A percentile compares a stretch with the other conserved stretches of the same genome.
These are phyloP conservation scores for Cercospora berteroae DNA, from an alignment of 2,329 filamentous ascomycete species.

Conservation along the genomic window DNA sequence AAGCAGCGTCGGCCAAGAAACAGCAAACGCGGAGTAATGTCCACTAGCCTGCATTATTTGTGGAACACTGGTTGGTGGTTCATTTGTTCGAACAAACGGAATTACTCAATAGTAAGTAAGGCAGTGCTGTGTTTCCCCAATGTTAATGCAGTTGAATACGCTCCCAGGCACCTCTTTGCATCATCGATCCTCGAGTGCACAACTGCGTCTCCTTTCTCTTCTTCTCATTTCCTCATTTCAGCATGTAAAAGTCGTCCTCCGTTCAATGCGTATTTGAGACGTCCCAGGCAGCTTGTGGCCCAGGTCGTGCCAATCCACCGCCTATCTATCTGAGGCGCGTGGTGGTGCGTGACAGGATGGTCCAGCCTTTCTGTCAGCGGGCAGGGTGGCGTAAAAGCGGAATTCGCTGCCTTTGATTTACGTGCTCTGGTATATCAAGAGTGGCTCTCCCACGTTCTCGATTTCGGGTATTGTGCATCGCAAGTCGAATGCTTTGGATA, in stretches of 20 bases:
- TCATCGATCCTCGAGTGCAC: neutral
- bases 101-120: conserved; percentile 6
- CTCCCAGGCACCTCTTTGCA: conserved; percentile 3
- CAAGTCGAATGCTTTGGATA: conserved; percentile 96
- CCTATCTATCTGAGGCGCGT: neutral
- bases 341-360: conserved; percentile 16
- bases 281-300: conserved; percentile 7
- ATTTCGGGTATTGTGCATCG: conserved; percentile 99
- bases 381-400: neutral
- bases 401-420: neutral
- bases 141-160: conserved; percentile 6
- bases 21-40: neutral
- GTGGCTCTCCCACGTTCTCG: conserved; percentile 92
- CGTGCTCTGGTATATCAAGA: conserved; percentile 74
- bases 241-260: conserved; percentile 17
- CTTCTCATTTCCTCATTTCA: conserved; percentile 12
- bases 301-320: neutral
- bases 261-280: conserved; percentile 13
- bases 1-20: neutral
- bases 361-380: neutral
- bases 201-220: neutral
- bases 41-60: neutral
- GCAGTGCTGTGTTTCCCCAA: conserved; percentile 9
- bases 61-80: neutral
- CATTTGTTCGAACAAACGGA: conserved; percentile 4